Percentiles rank a stretch among this genome's conserved stretches.
Conservation (phyloP, 2,329 filamentous ascomycete species). For the Aspergillus proliferans region DNA sequence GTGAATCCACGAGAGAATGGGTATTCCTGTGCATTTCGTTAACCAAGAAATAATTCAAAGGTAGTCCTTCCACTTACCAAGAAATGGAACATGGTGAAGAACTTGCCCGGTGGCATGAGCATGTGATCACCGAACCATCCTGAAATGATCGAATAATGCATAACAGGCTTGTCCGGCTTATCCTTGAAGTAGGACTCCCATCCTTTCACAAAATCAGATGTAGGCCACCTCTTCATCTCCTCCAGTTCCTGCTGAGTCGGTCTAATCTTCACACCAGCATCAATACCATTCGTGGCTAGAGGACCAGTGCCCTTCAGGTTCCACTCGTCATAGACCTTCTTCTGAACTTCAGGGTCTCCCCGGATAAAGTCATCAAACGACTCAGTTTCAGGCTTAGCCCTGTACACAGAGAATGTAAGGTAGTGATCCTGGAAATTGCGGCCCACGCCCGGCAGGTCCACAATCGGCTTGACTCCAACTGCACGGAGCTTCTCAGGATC, state of each 20-base stretch:
- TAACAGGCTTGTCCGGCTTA: conserved; percentile 79
- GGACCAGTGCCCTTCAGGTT: conserved; percentile 72
- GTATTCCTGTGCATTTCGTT: conserved; percentile 47
- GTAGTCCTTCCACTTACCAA: conserved; percentile 34
- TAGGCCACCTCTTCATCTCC: conserved; percentile 67
- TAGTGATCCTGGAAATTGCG: conserved; percentile 74
- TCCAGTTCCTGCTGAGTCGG: conserved; percentile 63
- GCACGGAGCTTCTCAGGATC: conserved; percentile 65
- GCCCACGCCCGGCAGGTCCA: conserved; percentile 67
- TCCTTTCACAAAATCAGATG: conserved; percentile 60
- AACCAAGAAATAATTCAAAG: not conserved
- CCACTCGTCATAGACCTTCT: conserved; percentile 71
- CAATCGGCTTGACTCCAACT: conserved; percentile 61
- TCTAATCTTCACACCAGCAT: conserved; percentile 71
- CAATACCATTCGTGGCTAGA: conserved; percentile 70
- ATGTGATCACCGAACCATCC: conserved; percentile 51
- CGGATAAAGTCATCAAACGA: conserved; percentile 75
- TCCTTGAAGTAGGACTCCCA: conserved; percentile 81
- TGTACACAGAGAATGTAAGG: conserved; percentile 63
- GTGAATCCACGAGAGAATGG: conserved; percentile 68
- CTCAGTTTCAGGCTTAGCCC: conserved; percentile 68
- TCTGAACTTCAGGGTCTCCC: conserved; percentile 66
- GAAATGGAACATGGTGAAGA: conserved; percentile 82
- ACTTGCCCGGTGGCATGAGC: conserved; percentile 66
- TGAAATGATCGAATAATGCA: conserved; percentile 75